phyloP scores from a whole-genome alignment of 331 rosid species.

The Stylosanthes scabra region DNA sequence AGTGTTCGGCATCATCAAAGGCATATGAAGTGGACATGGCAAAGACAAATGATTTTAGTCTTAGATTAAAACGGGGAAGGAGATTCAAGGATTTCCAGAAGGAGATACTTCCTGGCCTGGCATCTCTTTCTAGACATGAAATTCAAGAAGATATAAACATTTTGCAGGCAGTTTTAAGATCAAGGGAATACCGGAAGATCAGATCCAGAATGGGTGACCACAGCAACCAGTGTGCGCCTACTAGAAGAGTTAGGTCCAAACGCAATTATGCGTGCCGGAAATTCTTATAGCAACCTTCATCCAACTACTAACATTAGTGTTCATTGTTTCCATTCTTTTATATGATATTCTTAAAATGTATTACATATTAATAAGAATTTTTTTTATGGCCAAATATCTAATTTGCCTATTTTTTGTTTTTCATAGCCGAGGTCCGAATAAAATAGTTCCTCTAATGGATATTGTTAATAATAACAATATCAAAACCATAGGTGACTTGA shows the following conservation, averaged over 20 bases:
- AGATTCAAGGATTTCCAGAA: slow-evolving; percentile 66
- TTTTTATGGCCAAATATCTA: no score
- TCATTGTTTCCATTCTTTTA: background rate
- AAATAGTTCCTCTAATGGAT: background rate
- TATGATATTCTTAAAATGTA: background rate
- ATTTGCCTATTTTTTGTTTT: background rate
- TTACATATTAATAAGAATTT: no score
- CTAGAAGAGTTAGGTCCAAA: slow-evolving; percentile 53
- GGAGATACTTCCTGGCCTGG: slow-evolving; percentile 69
- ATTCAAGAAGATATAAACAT: slow-evolving; percentile 65
- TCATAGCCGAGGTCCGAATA: background rate
- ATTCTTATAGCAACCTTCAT: slow-evolving; percentile 25
- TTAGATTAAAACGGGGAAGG: slow-evolving; percentile 62
- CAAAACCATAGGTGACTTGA: background rate
- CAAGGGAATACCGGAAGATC: slow-evolving; percentile 62
- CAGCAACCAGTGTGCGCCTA: slow-evolving; percentile 51
- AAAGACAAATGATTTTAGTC: slow-evolving; percentile 41
- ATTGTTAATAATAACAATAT: background rate
- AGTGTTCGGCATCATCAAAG: slow-evolving; percentile 46
- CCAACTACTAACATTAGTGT: background rate
- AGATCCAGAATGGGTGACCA: slow-evolving; percentile 45
- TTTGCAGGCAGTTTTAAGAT: slow-evolving; percentile 61
- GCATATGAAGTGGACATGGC: slow-evolving; percentile 35
- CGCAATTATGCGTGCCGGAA: slow-evolving; percentile 40
- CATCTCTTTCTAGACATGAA: slow-evolving; percentile 66